Evolutionary conservation across 345 rosid genomes (phyloP), one percentile per base, ranked within the genome.

Genomic region (Aquilaria sinensis): DNA sequence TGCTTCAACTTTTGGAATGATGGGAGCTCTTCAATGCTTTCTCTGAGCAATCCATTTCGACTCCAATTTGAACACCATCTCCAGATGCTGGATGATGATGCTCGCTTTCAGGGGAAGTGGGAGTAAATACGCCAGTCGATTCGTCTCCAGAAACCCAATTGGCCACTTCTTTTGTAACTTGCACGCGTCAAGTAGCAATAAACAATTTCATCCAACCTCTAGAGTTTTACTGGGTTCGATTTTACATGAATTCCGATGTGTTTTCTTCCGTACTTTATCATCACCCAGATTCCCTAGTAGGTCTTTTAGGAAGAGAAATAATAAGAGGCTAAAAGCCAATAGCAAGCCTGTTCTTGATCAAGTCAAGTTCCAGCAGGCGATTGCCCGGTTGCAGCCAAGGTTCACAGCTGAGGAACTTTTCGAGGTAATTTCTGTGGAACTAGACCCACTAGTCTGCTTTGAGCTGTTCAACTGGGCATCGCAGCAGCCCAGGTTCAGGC

Each of bases 401-500:
- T 90, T 93, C 70, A 77, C 78, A 12, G 78, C 81, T 53, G 93
- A 90, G 71, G 92, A 87, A 14, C 78, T 93, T 12, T 76, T 66
- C 54, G 74, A 83, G 56, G 83, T 77, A 23, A 70, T 90, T 16
- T 77, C 90, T 12, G 73, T 76, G 30, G 72, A 85, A 74, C 83
- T 83, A 53, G 84, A 87, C 58, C 92, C 98, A 37, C 41, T 87
- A 12, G 75, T 84, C 9, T 93, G 98, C 71, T 76, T 82, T 62
- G 91, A 85, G 77, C 78, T 90, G 29, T 93, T 84, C 66, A 85
- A 77, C 51, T 93, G 97, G 98, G 87, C 96, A 7, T 78, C 86
- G 0, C 93, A 92, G 37, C 91, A 89, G 66, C 92, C 79, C 0
- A 75, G 98, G 69, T 93, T 93, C 71, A 78, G 79, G 64, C 94